Evolutionary conservation across 345 rosid genomes (phyloP).

Genomic region (Gossypium sturtianum): DNA sequence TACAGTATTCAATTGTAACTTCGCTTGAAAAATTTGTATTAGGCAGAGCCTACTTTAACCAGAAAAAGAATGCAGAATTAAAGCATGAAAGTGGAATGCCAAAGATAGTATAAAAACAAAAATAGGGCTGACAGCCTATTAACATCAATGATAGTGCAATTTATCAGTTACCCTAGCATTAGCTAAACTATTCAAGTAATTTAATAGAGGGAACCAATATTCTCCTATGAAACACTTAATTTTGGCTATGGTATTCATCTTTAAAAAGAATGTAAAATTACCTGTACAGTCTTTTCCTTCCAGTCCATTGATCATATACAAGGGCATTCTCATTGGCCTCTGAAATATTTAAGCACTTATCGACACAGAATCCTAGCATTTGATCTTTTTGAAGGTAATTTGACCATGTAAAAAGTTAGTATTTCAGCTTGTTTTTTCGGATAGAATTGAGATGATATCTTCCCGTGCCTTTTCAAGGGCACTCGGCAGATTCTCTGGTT

Average conservation of each 20-base stretch:
- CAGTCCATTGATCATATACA: background rate
- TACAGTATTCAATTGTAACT: background rate
- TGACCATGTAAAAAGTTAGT: background rate
- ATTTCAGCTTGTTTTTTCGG: slow-evolving; percentile 46
- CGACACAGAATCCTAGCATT: background rate
- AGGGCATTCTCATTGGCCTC: background rate
- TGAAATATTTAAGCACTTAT: background rate
- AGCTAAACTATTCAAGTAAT: background rate
- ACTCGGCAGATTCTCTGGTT: slow-evolving; percentile 57
- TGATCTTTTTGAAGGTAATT: background rate
- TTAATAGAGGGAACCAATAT: background rate
- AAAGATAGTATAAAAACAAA: background rate
- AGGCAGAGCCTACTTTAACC: background rate
- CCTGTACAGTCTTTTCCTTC: background rate
- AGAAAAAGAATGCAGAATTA: background rate
- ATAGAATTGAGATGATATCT: slow-evolving; percentile 50
- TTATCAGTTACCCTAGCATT: background rate
- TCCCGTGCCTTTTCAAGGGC: slow-evolving; percentile 73
- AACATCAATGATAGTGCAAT: background rate
- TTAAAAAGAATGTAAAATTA: slow-evolving; percentile 2
- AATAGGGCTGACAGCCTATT: background rate
- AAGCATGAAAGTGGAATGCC: background rate
- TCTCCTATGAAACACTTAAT: background rate
- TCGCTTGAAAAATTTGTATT: background rate
- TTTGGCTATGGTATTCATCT: slow-evolving; percentile 27